These are phyloP conservation scores for Eucalyptus guilfoylei DNA, from an alignment of 345 rosid species.

Conservation along the genomic window DNA sequence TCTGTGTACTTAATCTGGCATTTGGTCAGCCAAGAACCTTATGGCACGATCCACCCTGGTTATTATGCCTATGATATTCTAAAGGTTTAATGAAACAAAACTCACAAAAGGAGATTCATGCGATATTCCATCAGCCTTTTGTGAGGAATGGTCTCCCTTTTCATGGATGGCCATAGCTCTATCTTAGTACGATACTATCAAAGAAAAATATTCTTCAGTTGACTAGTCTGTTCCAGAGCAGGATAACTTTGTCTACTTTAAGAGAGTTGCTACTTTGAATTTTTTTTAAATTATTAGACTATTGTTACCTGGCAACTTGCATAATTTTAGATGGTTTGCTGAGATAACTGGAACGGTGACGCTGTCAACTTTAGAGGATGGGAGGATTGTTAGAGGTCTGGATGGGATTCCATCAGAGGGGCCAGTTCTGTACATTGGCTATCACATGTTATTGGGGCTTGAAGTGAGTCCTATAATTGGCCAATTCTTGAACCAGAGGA, in stretches of 20 bases:
- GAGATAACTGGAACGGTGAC: slow-evolving; percentile 37
- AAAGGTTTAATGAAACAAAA: background rate
- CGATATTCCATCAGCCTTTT: background rate
- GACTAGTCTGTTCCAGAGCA: background rate
- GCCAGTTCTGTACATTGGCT: slow-evolving; percentile 65
- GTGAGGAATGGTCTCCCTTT: background rate
- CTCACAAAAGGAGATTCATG: background rate
- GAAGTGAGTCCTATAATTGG: slow-evolving; percentile 34
- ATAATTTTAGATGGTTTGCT: slow-evolving; percentile 12
- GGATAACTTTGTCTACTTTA: background rate
- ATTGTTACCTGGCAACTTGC: background rate
- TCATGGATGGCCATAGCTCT: background rate
- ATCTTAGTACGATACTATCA: background rate
- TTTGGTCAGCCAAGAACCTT: background rate
- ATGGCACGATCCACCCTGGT: background rate
- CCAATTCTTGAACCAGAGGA: slow-evolving; percentile 30
- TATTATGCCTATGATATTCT: background rate
- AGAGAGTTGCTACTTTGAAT: background rate
- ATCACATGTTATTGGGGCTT: slow-evolving; percentile 67
- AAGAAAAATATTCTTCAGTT: background rate
- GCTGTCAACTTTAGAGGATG: slow-evolving; percentile 61
- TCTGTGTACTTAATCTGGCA: background rate
- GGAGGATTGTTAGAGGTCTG: slow-evolving; percentile 55
- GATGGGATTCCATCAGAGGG: slow-evolving; percentile 70
- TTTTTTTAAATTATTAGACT: background rate